phyloP scores from a whole-genome alignment of 169 alveolate genomes.

The Cryptosporidium andersoni region DNA sequence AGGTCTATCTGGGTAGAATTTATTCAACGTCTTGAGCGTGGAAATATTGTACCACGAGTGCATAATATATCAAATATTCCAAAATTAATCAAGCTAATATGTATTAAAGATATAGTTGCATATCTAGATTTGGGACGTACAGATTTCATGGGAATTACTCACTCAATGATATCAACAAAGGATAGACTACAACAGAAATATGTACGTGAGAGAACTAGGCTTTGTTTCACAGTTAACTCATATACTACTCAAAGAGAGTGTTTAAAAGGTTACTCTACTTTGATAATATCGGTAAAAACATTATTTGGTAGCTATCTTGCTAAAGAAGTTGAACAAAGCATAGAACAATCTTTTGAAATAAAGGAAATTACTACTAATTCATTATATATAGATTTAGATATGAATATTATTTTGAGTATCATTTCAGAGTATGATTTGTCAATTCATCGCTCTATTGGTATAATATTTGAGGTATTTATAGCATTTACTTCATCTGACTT shows the following conservation, averaged over 20 bases:
- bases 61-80: slow-evolving; percentile 49
- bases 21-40: slow-evolving; percentile 51
- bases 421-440: slow-evolving; percentile 51
- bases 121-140: slow-evolving; percentile 56
- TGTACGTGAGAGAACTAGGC: slow-evolving; percentile 59
- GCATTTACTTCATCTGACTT: not conserved
- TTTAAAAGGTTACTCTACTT: slow-evolving; percentile 46
- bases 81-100: slow-evolving; percentile 29
- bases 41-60: slow-evolving; percentile 50
- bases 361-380: too few relatives aligned
- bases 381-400: not conserved
- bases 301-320: slow-evolving; percentile 11
- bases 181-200: slow-evolving; percentile 50
- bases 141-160: slow-evolving; percentile 52
- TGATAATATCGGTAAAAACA: slow-evolving; percentile 17
- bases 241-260: slow-evolving; percentile 58
- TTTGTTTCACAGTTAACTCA: slow-evolving; percentile 61
- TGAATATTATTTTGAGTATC: slow-evolving; percentile 10
- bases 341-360: not conserved
- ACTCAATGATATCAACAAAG: slow-evolving; percentile 41
- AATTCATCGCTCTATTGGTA: slow-evolving; percentile 55
- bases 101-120: slow-evolving; percentile 31
- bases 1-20: slow-evolving; percentile 38
- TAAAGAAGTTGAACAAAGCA: not conserved
- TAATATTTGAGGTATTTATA: slow-evolving; percentile 60